phyloP scores from a whole-genome alignment of 2,329 filamentous ascomycete species.

The Colletotrichum trifolii region DNA sequence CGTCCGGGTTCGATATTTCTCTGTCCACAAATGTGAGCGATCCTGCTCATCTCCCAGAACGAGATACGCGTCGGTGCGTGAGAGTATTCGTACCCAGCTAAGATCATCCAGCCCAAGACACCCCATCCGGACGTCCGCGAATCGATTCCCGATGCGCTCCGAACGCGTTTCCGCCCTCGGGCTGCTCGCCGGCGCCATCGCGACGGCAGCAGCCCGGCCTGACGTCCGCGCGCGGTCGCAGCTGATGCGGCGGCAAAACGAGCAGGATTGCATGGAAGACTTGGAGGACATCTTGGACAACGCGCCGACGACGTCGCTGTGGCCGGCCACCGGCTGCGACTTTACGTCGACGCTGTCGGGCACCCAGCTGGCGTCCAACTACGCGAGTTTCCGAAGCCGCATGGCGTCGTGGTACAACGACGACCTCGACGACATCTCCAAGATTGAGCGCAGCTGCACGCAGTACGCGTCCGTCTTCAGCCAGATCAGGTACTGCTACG shows the following conservation, averaged over 20 bases:
- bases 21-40: constrained; percentile 23
- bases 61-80: constrained; percentile 1
- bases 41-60: constrained; percentile 5
- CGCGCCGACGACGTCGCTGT: constrained; percentile 21
- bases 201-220: constrained; percentile 14
- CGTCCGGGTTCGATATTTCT: neutral
- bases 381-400: constrained; percentile 18
- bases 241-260: constrained; percentile 22
- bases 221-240: constrained; percentile 16
- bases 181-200: neutral
- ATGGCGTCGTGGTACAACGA: constrained; percentile 33
- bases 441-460: constrained; percentile 27
- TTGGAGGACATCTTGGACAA: constrained; percentile 27
- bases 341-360: constrained; percentile 32
- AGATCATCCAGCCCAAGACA: neutral
- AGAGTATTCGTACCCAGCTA: neutral
- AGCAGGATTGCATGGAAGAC: constrained; percentile 22
- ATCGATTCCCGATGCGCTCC: constrained; percentile 16
- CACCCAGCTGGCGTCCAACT: constrained; percentile 22
- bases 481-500: constrained; percentile 29
- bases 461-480: constrained; percentile 20
- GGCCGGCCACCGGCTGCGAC: constrained; percentile 30
- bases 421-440: constrained; percentile 31
- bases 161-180: constrained; percentile 18
- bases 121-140: neutral